Conservation (phyloP, 2,329 filamentous ascomycete genomes). For the Xylaria digitata region DNA sequence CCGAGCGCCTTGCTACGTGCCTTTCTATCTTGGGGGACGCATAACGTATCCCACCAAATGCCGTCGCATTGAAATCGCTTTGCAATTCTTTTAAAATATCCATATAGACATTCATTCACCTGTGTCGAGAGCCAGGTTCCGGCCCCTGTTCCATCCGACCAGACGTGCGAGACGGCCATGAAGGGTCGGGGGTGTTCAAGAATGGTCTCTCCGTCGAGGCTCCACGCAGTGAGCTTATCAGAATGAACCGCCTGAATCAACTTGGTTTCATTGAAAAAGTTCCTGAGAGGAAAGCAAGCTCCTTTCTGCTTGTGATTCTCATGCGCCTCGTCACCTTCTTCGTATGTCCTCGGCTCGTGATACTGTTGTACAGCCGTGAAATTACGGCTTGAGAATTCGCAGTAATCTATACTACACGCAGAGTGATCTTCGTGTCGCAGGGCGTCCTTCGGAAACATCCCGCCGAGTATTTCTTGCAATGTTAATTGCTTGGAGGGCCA, state of each 20-base stretch:
- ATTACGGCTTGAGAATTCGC: conserved; percentile 20
- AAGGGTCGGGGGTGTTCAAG: conserved; percentile 7
- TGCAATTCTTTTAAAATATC: conserved; percentile 9
- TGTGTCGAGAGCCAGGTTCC: conserved; percentile 1
- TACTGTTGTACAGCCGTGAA: conserved; percentile 15
- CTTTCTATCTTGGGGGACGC: conserved; percentile 5
- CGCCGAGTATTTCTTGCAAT: background rate
- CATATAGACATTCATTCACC: conserved; percentile 13
- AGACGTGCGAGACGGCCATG: conserved; percentile 23
- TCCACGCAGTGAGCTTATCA: conserved; percentile 1
- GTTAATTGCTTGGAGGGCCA: background rate
- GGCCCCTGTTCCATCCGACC: conserved; percentile 18
- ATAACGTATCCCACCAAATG: conserved; percentile 26
- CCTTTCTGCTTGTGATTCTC: background rate
- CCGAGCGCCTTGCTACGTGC: conserved; percentile 9
- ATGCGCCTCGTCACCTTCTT: background rate
- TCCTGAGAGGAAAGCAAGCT: background rate
- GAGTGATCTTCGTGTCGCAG: conserved; percentile 8
- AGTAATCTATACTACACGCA: conserved; percentile 16
- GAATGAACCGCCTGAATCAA: background rate
- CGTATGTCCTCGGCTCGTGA: conserved; percentile 10
- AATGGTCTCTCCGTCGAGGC: background rate
- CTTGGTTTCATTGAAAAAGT: conserved; percentile 2
- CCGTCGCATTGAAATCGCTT: conserved; percentile 11
- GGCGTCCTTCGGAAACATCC: conserved; percentile 2